Evolutionary conservation across 441 rosid genomes (phyloP).

Genomic region (Francoa sonchifolia): DNA sequence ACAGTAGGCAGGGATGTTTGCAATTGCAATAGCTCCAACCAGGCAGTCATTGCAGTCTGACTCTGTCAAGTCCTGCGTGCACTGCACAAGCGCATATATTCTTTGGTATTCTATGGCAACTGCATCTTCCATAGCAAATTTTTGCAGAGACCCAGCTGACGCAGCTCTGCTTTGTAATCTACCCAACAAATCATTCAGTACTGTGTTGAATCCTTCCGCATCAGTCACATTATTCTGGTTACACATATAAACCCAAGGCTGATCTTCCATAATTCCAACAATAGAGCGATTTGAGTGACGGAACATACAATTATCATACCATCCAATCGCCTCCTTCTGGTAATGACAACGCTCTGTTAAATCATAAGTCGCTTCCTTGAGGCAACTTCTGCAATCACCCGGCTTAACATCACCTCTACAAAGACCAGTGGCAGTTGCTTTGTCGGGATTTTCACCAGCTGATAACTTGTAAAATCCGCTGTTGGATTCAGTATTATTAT

Average conservation of each 20-base stretch:
- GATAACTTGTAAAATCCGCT: constrained; percentile 22
- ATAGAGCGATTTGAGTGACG: constrained; percentile 27
- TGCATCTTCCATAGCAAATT: constrained; percentile 27
- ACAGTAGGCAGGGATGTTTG: constrained; percentile 20
- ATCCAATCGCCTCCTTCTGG: constrained; percentile 20
- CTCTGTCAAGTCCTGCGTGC: constrained; percentile 35
- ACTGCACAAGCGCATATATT: constrained; percentile 35
- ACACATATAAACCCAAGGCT: background rate
- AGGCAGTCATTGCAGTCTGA: constrained; percentile 32
- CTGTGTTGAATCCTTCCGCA: constrained; percentile 19
- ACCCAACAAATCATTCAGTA: constrained; percentile 17
- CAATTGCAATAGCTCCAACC: constrained; percentile 4
- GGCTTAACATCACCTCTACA: constrained; percentile 33
- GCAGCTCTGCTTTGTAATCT: constrained; percentile 19
- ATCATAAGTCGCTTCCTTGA: constrained; percentile 13
- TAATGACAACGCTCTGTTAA: constrained; percentile 18
- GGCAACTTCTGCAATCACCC: constrained; percentile 26
- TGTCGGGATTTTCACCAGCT: constrained; percentile 8
- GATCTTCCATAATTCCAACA: constrained; percentile 7
- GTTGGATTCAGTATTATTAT: constrained; percentile 2
- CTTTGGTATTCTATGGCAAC: constrained; percentile 18
- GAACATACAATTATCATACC: constrained; percentile 27
- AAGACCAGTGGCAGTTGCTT: constrained; percentile 10
- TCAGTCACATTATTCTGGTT: constrained; percentile 15
- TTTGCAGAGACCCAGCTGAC: constrained; percentile 19